Evolutionary conservation across 495 filamentous ascomycete genomes (phyloP), one percentile per base, ranked within the genome.

Genomic region (Penicillium steckii): DNA sequence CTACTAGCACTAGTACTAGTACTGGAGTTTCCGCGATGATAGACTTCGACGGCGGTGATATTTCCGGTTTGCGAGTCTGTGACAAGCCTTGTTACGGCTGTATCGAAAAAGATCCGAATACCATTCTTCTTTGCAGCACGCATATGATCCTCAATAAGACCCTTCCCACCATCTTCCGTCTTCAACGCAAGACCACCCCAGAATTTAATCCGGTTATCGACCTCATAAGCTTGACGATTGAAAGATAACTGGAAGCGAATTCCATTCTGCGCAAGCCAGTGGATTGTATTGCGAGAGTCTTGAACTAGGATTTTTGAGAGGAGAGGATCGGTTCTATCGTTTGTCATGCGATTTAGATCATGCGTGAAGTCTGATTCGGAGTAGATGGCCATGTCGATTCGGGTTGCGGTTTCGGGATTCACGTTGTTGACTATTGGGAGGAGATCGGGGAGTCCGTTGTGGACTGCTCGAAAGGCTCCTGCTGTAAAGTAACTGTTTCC

Each of bases 161-260:
- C 80, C 47, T 83, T 83, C 0, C 83, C 83, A 4, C 76, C 79
- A 67, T 84, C 77, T 44, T 78, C 55, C 13, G 79, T 81, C 48
- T 74, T 83, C 32, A 86, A 55, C 4, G 67, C 69, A 49, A 87
- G 58, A 0, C 83, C 82, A 15, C 84, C 83, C 80, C 80, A 86
- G 55, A 87, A 86, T 51, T 81, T 82, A 44, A 68, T 73, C 10
- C 76, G 65, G 8, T 75, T 80, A 45, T 79, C 66, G 5, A 85
- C 70, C 35, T 79, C 56, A 46, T 79, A 86, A 0, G 83, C 79
- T 58, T 87, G 82, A 1, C 84, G 71, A 44, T 85, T 80, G 62
- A 85, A 86, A 2, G 73, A 77, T 17, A 86, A 68, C 52, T 78
- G 70, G 52, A 84, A 86, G 4, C 68, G 62, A 7, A 84, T 65